Conservation (phyloP, 208 protist genomes). For the Trichomonas vaginalis region DNA sequence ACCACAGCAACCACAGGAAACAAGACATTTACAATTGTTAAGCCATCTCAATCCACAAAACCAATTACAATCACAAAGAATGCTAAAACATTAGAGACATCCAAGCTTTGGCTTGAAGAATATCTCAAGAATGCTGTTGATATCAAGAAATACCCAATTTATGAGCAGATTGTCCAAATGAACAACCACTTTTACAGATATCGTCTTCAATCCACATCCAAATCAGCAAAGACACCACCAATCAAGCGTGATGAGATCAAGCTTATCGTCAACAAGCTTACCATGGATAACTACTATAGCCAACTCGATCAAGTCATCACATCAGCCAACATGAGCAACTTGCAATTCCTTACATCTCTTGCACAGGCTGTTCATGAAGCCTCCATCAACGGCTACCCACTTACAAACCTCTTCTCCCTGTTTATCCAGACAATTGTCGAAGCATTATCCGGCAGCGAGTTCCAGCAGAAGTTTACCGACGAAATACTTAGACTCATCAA, state of each 20-base stretch:
- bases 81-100: neutral
- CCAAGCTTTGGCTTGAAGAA: neutral
- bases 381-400: neutral
- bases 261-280: neutral
- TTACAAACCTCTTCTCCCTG: neutral
- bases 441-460: neutral
- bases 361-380: neutral
- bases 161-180: neutral
- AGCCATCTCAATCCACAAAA: no score
- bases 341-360: neutral
- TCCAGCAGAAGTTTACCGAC: neutral
- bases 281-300: neutral
- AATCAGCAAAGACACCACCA: neutral
- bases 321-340: neutral
- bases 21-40: no score
- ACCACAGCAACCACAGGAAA: no score
- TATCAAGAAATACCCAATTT: neutral
- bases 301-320: neutral
- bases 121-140: neutral
- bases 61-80: no score
- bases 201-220: neutral
- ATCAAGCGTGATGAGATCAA: neutral
- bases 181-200: neutral
- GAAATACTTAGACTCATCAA: neutral
- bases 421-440: neutral